Evolutionary conservation across 768 basidiomycete genomes (phyloP).

Genomic region (Russula brevipes): DNA sequence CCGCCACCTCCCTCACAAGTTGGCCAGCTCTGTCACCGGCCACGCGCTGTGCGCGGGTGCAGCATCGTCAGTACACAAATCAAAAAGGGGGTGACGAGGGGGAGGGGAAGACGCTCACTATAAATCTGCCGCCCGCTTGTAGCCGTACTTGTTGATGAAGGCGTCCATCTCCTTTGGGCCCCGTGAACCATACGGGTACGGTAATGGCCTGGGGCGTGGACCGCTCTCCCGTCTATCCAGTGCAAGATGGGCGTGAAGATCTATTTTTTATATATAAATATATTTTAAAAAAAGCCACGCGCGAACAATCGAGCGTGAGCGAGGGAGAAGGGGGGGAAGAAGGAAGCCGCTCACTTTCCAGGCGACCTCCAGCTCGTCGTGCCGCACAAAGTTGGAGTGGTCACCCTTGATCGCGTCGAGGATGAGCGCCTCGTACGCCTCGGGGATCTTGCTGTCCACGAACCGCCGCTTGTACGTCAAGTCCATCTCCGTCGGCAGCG

Average conservation of each 20-base stretch:
- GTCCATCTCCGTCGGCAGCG: constrained; percentile 96
- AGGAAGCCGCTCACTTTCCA: constrained; percentile 70
- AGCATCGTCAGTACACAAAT: background rate
- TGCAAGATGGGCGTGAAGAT: constrained; percentile 93
- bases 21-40: constrained; percentile 67
- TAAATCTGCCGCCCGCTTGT: constrained; percentile 54
- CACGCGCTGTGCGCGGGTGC: constrained; percentile 46
- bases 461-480: constrained; percentile 96
- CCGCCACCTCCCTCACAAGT: constrained; percentile 39
- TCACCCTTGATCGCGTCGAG: constrained; percentile 96
- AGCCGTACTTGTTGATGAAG: constrained; percentile 75
- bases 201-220: constrained; percentile 58
- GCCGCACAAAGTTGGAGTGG: constrained; percentile 97
- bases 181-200: constrained; percentile 91
- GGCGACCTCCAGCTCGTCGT: constrained; percentile 94
- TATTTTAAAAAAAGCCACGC: background rate
- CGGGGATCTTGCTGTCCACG: constrained; percentile 85
- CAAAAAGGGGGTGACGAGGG: background rate
- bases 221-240: constrained; percentile 86
- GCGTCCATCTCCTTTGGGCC: constrained; percentile 81
- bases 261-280: constrained; percentile 42
- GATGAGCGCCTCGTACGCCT: constrained; percentile 94
- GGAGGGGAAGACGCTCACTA: constrained; percentile 53
- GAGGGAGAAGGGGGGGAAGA: background rate
- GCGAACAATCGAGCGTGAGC: background rate